Base-by-base conservation (phyloP, 495 filamentous ascomycete species). In the Physcia stellaris region DNA sequence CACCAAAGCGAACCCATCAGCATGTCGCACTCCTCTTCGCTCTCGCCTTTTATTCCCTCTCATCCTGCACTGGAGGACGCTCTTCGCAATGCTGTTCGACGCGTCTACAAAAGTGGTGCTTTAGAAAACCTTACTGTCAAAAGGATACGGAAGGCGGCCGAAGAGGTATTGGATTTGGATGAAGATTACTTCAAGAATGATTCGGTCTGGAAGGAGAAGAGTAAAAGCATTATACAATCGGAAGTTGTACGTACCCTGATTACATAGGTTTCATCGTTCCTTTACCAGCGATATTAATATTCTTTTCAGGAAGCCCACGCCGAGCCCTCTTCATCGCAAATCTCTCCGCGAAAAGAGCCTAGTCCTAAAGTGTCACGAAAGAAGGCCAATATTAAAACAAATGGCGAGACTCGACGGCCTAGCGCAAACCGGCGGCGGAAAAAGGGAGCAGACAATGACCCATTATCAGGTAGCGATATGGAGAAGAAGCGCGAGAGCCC, bases 101-200 rank as follows among this genome's bases (percentile, higher is more conserved):
- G 58, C 4, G 57, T 79, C 13, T 81, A 74, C 56, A 58, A 67
- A 35, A 47, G 61, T 2, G 70, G 71, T 9, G 67, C 79, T 6
- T 56, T 65, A 35, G 71, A 80, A 24, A 54, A 73, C n/a, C 62
- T 94, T 24, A 86, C 86, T 0, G 72, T 93, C 50, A 87, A 84
- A 41, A 64, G 67, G 30, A 73, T 84, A 30, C 80, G 88, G 26
- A 61, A 72, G 24, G 63, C 63, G 1, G 78, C 71, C 2, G 85
- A 88, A 49, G 58, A 75, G 46, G 53, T 77, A 30, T 56, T 86
- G 5, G 64, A 58, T 19, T 68, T 98, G 1, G 66, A 69, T 2
- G 60, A 69, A 4, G 81, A 71, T 0, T 94, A 83, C 49, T 76
- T 93, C 50, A 83, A 77, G 47, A 55, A 41, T 18, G 56, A 71